Conservation (phyloP, 1,284 basidiomycete genomes). For the Cryptococcus floricola region DNA sequence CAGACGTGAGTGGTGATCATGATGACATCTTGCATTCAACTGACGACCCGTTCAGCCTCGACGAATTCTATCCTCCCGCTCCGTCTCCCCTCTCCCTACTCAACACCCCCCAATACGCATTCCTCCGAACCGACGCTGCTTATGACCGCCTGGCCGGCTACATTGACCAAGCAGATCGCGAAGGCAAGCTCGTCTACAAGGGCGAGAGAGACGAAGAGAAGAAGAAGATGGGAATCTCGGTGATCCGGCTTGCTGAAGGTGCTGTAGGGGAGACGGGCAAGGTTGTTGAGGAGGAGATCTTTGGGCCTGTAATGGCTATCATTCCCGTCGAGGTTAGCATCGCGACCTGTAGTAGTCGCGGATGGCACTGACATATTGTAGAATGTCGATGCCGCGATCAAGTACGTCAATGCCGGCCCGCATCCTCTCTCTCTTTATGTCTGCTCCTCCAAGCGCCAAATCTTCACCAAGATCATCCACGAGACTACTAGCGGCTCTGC, state of each 20-base stretch:
- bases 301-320: conserved; percentile 71
- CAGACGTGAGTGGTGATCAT: conserved; percentile 50
- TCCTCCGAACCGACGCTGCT: conserved; percentile 57
- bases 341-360: background rate
- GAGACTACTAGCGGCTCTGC: conserved; percentile 42
- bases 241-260: conserved; percentile 56
- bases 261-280: conserved; percentile 58
- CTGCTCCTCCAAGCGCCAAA: conserved; percentile 35
- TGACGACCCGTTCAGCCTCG: conserved; percentile 4
- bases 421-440: conserved; percentile 46
- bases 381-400: conserved; percentile 66
- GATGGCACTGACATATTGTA: conserved; percentile 23
- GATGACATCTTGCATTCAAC: background rate
- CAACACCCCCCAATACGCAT: conserved; percentile 52
- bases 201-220: conserved; percentile 60
- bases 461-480: conserved; percentile 38
- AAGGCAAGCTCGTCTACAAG: conserved; percentile 65
- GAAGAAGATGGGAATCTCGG: conserved; percentile 38
- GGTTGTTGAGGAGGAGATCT: conserved; percentile 70
- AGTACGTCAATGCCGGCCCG: conserved; percentile 58
- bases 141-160: conserved; percentile 62
- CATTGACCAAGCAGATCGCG: conserved; percentile 59
- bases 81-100: conserved; percentile 50
- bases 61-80: conserved; percentile 35
- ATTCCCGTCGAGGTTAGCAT: conserved; percentile 59